Percentiles rank a stretch among this genome's conserved stretches.
These are phyloP conservation scores for Rhizopogon vesiculosus DNA, from an alignment of 768 basidiomycete species.

Conservation along the genomic window DNA sequence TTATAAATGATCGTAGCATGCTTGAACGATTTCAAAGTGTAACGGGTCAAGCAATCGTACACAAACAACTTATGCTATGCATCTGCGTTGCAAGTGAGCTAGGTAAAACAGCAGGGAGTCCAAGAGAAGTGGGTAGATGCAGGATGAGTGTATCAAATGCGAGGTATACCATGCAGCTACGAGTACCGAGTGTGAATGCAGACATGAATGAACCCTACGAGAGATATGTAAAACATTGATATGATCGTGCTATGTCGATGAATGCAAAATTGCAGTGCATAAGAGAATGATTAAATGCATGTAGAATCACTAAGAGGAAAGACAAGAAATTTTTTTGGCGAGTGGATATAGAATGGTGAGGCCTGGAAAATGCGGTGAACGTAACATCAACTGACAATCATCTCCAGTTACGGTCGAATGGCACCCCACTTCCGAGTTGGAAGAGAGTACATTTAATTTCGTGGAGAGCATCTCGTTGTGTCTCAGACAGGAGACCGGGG, in stretches of 20 bases:
- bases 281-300: constrained; percentile 15
- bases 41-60: not conserved
- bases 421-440: constrained; percentile 37
- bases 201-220: constrained; percentile 8
- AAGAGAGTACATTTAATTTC: constrained; percentile 52
- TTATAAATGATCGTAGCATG: not conserved
- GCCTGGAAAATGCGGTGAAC: not conserved
- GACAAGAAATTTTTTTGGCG: constrained; percentile 11
- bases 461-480: constrained; percentile 37
- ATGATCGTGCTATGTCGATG: constrained; percentile 11
- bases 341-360: constrained; percentile 4
- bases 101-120: constrained; percentile 10
- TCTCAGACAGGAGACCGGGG: constrained; percentile 23
- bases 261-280: constrained; percentile 15
- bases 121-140: constrained; percentile 10
- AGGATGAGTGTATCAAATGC: constrained; percentile 9
- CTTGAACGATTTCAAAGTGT: not conserved
- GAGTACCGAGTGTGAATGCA: constrained; percentile 6
- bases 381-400: constrained; percentile 7
- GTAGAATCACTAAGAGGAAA: constrained; percentile 12
- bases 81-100: constrained; percentile 1
- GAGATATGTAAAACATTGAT: constrained; percentile 13
- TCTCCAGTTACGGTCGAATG: constrained; percentile 29
- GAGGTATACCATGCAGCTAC: constrained; percentile 20
- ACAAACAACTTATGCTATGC: not conserved